Evolutionary conservation across 306 rosid species (phyloP).

Genomic region (Vachellia collinsii): DNA sequence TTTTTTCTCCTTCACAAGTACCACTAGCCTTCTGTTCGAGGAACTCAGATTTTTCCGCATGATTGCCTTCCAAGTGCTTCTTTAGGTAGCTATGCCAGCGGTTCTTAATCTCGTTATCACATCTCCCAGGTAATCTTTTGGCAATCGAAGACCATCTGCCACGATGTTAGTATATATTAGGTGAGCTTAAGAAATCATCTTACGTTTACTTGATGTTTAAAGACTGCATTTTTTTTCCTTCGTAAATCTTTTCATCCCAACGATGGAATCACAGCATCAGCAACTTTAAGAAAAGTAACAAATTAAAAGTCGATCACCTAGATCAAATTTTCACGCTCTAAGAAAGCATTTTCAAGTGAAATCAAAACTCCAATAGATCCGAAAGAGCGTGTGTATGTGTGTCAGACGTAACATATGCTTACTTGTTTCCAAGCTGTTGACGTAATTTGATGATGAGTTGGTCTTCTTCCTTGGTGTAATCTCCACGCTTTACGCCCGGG

Average conservation of each 20-base stretch:
- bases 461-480: slow-evolving; percentile 58
- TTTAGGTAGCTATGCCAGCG: no score
- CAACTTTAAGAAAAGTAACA: neutral
- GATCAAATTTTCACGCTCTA: neutral
- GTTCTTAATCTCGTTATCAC: no score
- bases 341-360: neutral
- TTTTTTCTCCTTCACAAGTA: slow-evolving; percentile 17
- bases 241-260: neutral
- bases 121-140: no score
- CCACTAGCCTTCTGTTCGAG: neutral
- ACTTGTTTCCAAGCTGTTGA: slow-evolving; percentile 65
- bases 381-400: no score
- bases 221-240: neutral
- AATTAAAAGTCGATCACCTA: neutral
- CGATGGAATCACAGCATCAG: neutral
- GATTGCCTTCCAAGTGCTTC: no score
- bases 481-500: slow-evolving; percentile 63
- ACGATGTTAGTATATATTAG: no score
- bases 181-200: no score
- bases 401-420: slow-evolving; percentile 6
- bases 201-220: no score
- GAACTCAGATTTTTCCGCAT: neutral
- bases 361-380: neutral
- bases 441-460: slow-evolving; percentile 56
- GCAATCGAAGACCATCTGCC: no score